phyloP scores from a whole-genome alignment of 306 rosid species.

The Prunus mume region DNA sequence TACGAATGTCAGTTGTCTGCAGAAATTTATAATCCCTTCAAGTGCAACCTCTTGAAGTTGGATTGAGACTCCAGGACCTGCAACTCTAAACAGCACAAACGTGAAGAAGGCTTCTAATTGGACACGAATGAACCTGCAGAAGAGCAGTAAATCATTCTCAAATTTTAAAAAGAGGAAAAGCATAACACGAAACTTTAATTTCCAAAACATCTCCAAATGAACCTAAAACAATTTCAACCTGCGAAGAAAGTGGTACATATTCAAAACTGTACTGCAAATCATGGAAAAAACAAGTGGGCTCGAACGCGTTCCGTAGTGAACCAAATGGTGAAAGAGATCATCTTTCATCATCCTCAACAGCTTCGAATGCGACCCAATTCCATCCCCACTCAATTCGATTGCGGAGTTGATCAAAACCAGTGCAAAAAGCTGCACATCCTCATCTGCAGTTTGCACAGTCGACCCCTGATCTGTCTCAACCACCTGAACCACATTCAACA shows the following conservation, averaged over 20 bases:
- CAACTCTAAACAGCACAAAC: slow-evolving; percentile 51
- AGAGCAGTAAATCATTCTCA: not conserved
- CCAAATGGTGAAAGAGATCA: slow-evolving; percentile 85
- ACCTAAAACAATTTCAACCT: slow-evolving; percentile 40
- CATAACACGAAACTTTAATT: not conserved
- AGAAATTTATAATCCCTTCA: slow-evolving; percentile 82
- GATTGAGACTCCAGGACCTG: slow-evolving; percentile 44
- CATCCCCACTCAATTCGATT: slow-evolving; percentile 74
- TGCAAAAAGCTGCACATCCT: slow-evolving; percentile 79
- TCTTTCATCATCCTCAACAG: slow-evolving; percentile 87
- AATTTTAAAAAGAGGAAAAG: not conserved
- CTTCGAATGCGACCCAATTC: slow-evolving; percentile 67
- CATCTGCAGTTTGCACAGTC: slow-evolving; percentile 51
- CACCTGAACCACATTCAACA: slow-evolving; percentile 68
- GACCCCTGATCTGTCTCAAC: slow-evolving; percentile 55
- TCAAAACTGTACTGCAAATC: slow-evolving; percentile 93
- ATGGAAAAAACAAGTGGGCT: slow-evolving; percentile 81
- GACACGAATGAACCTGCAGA: slow-evolving; percentile 59
- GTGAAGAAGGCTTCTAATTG: slow-evolving; percentile 80
- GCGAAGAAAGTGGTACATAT: slow-evolving; percentile 70
- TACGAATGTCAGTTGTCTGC: slow-evolving; percentile 74
- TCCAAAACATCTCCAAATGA: not conserved
- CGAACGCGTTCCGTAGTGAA: slow-evolving; percentile 69
- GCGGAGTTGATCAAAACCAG: slow-evolving; percentile 77
- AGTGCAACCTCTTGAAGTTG: slow-evolving; percentile 87